Conservation (phyloP, 805 yeast species). For the Yueomyces sinensis region DNA sequence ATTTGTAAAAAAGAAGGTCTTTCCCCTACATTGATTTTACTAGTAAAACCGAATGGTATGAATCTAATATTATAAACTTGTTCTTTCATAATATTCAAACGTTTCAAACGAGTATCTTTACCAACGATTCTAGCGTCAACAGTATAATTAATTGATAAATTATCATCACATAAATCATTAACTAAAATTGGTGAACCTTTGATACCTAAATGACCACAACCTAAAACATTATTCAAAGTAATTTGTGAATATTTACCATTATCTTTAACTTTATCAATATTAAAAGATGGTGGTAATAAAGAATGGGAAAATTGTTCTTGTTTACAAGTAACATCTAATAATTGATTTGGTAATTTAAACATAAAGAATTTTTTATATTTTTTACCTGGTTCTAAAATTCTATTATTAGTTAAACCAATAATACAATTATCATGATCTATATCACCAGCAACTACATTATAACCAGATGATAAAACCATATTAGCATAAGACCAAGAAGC, state of each 20-base stretch:
- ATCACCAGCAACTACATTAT: constrained; percentile 32
- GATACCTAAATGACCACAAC: constrained; percentile 39
- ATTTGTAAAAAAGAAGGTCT: constrained; percentile 12
- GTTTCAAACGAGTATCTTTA: constrained; percentile 17
- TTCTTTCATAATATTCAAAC: constrained; percentile 23
- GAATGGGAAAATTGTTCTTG: constrained; percentile 30
- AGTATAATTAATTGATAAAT: constrained; percentile 35
- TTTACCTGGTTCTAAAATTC: constrained; percentile 35
- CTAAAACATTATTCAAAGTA: constrained; percentile 20
- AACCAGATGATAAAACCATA: constrained; percentile 39
- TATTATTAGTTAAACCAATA: constrained; percentile 37
- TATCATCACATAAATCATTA: constrained; percentile 35
- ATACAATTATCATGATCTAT: constrained; percentile 34
- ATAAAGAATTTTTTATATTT: constrained; percentile 46
- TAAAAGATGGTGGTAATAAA: constrained; percentile 30
- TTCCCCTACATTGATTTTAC: constrained; percentile 8
- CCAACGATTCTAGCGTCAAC: constrained; percentile 47
- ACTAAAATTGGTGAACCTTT: constrained; percentile 44
- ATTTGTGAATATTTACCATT: constrained; percentile 22
- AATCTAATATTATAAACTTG: constrained; percentile 27
- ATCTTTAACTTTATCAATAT: constrained; percentile 23
- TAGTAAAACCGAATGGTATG: constrained; percentile 28
- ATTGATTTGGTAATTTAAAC: constrained; percentile 41
- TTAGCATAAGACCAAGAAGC: constrained; percentile 42
- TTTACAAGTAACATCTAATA: constrained; percentile 40